phyloP scores from a whole-genome alignment of 1,284 basidiomycete genomes.

The Kwoniella shivajii region DNA sequence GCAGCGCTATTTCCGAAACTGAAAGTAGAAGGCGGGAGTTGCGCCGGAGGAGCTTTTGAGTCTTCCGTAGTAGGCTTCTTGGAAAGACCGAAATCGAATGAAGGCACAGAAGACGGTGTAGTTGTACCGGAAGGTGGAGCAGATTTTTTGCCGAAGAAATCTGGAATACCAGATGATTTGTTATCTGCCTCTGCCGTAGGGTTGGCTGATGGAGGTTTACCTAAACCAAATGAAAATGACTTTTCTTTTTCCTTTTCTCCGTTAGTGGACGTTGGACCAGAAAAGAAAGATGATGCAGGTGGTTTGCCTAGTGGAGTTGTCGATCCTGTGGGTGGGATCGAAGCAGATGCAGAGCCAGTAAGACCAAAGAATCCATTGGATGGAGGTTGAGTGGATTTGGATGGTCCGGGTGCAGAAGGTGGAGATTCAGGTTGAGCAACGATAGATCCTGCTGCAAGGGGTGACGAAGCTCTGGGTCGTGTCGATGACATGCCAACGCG shows the following conservation, averaged over 20 bases:
- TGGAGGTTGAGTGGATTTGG: conserved; percentile 8
- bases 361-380: conserved; percentile 25
- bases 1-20: conserved; percentile 14
- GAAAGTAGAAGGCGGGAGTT: conserved; percentile 11
- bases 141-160: conserved; percentile 41
- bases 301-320: conserved; percentile 30
- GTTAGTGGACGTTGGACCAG: conserved; percentile 12
- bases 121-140: conserved; percentile 25
- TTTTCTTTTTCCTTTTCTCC: conserved; percentile 24
- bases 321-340: conserved; percentile 15
- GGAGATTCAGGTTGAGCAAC: conserved; percentile 46
- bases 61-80: conserved; percentile 14
- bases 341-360: conserved; percentile 9
- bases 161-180: conserved; percentile 24
- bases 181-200: conserved; percentile 15
- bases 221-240: conserved; percentile 29
- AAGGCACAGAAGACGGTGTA: conserved; percentile 21
- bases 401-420: conserved; percentile 17
- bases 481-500: conserved; percentile 27
- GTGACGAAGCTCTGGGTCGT: conserved; percentile 47
- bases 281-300: conserved; percentile 31
- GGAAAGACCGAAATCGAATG: conserved; percentile 37
- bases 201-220: conserved; percentile 30
- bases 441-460: conserved; percentile 42
- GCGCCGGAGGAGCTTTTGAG: conserved; percentile 10